Conservation (phyloP, 1,284 basidiomycete species). For the Athelia psychrophila region DNA sequence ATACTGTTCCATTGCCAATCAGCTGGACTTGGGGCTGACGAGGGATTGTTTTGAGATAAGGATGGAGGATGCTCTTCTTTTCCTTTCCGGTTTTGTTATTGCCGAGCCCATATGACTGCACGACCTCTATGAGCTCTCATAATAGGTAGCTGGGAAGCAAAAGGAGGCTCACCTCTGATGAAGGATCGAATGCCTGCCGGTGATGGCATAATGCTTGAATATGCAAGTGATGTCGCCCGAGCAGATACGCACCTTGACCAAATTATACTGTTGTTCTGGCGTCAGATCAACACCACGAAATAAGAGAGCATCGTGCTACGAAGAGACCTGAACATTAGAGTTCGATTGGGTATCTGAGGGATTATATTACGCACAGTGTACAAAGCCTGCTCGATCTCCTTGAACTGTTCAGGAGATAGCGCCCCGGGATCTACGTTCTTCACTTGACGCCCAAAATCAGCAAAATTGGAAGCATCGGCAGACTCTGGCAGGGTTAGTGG, state of each 20-base stretch:
- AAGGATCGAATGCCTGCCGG: slow-evolving; percentile 65
- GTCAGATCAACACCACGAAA: slow-evolving; percentile 69
- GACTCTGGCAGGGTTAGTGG: slow-evolving; percentile 58
- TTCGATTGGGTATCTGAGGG: background rate
- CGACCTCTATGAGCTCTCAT: background rate
- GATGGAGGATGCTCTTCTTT: slow-evolving; percentile 62
- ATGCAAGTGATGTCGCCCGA: slow-evolving; percentile 1
- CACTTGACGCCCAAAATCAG: slow-evolving; percentile 64
- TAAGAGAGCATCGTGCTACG: slow-evolving; percentile 69
- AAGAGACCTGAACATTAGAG: background rate
- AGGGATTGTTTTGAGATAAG: slow-evolving; percentile 72
- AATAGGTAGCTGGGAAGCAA: too few relatives aligned
- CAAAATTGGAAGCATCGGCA: slow-evolving; percentile 55
- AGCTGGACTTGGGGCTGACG: slow-evolving; percentile 70
- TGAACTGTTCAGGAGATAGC: slow-evolving; percentile 52
- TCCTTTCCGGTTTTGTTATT: slow-evolving; percentile 64
- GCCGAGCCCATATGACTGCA: slow-evolving; percentile 54
- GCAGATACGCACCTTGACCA: slow-evolving; percentile 63
- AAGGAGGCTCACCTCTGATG: slow-evolving; percentile 33
- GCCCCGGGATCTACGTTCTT: slow-evolving; percentile 56
- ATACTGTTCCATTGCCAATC: slow-evolving; percentile 66
- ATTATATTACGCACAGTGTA: slow-evolving; percentile 51
- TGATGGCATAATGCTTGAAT: background rate
- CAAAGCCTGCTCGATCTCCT: slow-evolving; percentile 57
- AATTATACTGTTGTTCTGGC: slow-evolving; percentile 80